These are phyloP conservation scores for Ilex asprella DNA, from an alignment of 257 asterid genomes.

Conservation along the genomic window DNA sequence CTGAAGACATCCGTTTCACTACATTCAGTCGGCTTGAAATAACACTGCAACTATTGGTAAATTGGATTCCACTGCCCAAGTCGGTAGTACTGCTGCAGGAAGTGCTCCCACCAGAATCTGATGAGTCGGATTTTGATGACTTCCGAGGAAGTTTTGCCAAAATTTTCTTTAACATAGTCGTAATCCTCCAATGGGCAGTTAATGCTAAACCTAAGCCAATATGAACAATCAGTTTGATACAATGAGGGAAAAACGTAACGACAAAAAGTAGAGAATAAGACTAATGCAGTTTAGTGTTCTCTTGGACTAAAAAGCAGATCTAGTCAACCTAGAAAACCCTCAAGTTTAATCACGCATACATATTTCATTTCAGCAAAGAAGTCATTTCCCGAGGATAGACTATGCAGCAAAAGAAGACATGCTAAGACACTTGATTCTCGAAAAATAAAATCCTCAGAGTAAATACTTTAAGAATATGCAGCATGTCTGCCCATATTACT, in stretches of 20 bases:
- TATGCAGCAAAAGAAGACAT: too few species aligned
- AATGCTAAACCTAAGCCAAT: conserved; percentile 6
- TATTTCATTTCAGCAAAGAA: too few species aligned
- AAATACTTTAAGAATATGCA: too few species aligned
- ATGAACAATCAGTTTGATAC: conserved; percentile 2
- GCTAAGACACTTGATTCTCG: too few species aligned
- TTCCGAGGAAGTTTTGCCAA: conserved; percentile 46
- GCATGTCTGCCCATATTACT: too few species aligned
- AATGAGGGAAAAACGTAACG: neutral
- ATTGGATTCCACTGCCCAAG: conserved; percentile 23
- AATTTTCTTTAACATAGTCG: conserved; percentile 46
- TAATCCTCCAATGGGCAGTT: conserved; percentile 21
- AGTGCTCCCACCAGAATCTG: conserved; percentile 27
- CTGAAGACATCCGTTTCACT: conserved; percentile 39
- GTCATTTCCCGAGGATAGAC: too few species aligned
- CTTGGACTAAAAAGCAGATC: neutral
- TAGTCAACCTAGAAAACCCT: neutral
- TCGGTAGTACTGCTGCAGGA: conserved; percentile 26
- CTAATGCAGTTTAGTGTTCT: neutral
- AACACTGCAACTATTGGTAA: conserved; percentile 37
- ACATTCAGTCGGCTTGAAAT: conserved; percentile 34
- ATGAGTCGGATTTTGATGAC: conserved; percentile 29
- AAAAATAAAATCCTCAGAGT: too few species aligned
- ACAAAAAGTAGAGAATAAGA: neutral
- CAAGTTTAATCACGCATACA: neutral